phyloP scores from a whole-genome alignment of 768 basidiomycete genomes.

The Podaxis pistillaris region DNA sequence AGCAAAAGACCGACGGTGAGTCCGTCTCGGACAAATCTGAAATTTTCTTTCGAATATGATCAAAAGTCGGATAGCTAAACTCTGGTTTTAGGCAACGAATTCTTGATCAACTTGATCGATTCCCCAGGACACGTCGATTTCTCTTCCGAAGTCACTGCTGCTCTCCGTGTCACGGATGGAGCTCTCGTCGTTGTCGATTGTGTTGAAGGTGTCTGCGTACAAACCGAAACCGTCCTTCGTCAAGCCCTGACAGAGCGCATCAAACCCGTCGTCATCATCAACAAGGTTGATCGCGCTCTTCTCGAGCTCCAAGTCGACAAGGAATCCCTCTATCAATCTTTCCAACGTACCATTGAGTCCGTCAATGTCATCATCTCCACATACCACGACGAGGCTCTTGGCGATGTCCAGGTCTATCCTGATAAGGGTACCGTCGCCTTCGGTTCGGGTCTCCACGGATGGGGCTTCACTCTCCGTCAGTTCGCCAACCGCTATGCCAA shows the following conservation, averaged over 20 bases:
- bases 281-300: constrained; percentile 99
- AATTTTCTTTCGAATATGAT: constrained; percentile 8
- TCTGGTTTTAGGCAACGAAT: constrained; percentile 68
- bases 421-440: constrained; percentile 98
- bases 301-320: constrained; percentile 97
- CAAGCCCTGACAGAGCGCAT: constrained; percentile 98
- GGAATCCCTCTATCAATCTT: constrained; percentile 96
- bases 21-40: constrained; percentile 13
- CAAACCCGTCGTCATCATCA: constrained; percentile 99
- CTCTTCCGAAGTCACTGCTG: constrained; percentile 99
- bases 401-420: constrained; percentile 98
- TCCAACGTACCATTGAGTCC: constrained; percentile 94
- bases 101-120: constrained; percentile 99
- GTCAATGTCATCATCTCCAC: constrained; percentile 99
- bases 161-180: constrained; percentile 99
- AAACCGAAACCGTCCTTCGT: constrained; percentile 98
- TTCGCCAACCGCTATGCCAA: constrained; percentile 94
- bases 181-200: constrained; percentile 99
- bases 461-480: constrained; percentile 98
- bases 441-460: constrained; percentile 98
- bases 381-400: constrained; percentile 90
- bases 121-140: constrained; percentile 99
- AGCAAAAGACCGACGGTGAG: constrained; percentile 92
- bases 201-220: constrained; percentile 99
- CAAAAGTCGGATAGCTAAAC: constrained; percentile 14